Conservation (phyloP, 75 land plant genomes). For the Sequoia sempervirens region DNA sequence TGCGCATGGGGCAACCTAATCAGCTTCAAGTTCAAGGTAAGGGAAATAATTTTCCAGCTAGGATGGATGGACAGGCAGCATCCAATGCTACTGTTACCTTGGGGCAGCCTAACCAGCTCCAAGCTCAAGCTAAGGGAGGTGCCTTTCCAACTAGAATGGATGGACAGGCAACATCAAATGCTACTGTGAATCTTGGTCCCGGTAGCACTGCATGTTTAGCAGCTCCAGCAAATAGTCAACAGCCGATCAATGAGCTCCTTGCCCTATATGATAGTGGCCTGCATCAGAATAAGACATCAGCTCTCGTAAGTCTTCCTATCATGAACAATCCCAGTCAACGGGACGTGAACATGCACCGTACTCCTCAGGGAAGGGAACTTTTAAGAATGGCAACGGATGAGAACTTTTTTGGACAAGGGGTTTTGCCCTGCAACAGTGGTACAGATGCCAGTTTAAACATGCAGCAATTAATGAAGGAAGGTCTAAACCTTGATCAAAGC, state of each 20-base stretch:
- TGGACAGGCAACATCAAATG: background rate
- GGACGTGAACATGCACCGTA: background rate
- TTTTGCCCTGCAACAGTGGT: background rate
- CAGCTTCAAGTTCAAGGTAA: constrained; percentile 9
- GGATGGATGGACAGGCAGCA: background rate
- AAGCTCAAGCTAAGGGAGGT: background rate
- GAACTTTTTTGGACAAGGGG: constrained; percentile 5
- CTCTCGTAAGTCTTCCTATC: background rate
- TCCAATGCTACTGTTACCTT: background rate
- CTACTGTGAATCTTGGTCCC: background rate
- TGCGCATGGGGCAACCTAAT: background rate
- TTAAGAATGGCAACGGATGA: constrained; percentile 1
- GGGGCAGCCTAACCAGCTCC: background rate
- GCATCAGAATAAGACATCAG: constrained; percentile 7
- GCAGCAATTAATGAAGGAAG: constrained; percentile 7
- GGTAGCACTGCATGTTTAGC: background rate
- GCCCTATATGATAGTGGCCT: constrained; percentile 11
- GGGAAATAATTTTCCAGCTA: background rate
- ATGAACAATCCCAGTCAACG: background rate
- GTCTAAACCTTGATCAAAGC: constrained; percentile 8
- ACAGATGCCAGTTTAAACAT: background rate
- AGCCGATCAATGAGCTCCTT: constrained; percentile 7
- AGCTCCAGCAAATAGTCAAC: background rate
- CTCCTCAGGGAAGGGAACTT: constrained; percentile 6
- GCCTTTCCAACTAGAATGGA: background rate